Conservation (phyloP, 805 yeast species). For the Ogataea zsoltii region DNA sequence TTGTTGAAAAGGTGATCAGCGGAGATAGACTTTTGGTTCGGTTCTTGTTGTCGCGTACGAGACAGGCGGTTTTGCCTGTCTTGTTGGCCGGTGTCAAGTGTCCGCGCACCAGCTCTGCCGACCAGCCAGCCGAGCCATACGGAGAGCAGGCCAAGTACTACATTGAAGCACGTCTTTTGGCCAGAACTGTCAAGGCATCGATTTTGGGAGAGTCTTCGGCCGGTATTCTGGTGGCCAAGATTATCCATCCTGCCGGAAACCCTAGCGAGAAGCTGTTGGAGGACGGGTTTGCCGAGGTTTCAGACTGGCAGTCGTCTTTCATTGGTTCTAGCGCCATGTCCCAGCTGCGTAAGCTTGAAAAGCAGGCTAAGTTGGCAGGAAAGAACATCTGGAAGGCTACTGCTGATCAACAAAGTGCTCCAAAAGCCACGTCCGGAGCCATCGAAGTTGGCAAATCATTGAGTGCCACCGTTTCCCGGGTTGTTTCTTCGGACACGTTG, state of each 20-base stretch:
- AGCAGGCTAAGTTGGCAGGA: constrained; percentile 54
- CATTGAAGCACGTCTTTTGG: constrained; percentile 64
- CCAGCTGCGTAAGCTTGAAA: constrained; percentile 62
- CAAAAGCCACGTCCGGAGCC: constrained; percentile 9
- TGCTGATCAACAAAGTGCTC: not conserved
- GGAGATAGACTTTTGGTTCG: constrained; percentile 79
- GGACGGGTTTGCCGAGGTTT: constrained; percentile 70
- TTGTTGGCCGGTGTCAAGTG: constrained; percentile 72
- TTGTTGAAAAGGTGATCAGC: constrained; percentile 73
- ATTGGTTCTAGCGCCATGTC: constrained; percentile 69
- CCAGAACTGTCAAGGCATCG: constrained; percentile 56
- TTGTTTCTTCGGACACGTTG: constrained; percentile 69
- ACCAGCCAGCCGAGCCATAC: constrained; percentile 50
- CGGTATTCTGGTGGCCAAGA: constrained; percentile 60
- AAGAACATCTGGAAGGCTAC: constrained; percentile 58
- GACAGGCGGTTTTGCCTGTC: constrained; percentile 60
- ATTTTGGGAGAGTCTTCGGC: constrained; percentile 61
- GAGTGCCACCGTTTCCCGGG: constrained; percentile 57
- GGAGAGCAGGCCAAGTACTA: constrained; percentile 67
- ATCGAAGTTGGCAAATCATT: constrained; percentile 47
- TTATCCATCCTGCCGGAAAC: constrained; percentile 76
- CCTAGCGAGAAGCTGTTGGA: constrained; percentile 67
- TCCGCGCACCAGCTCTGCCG: constrained; percentile 62
- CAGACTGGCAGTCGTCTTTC: constrained; percentile 75
- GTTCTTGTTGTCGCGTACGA: constrained; percentile 44